Evolutionary conservation across 331 rosid species (phyloP).

Genomic region (Prunus yedoensis): DNA sequence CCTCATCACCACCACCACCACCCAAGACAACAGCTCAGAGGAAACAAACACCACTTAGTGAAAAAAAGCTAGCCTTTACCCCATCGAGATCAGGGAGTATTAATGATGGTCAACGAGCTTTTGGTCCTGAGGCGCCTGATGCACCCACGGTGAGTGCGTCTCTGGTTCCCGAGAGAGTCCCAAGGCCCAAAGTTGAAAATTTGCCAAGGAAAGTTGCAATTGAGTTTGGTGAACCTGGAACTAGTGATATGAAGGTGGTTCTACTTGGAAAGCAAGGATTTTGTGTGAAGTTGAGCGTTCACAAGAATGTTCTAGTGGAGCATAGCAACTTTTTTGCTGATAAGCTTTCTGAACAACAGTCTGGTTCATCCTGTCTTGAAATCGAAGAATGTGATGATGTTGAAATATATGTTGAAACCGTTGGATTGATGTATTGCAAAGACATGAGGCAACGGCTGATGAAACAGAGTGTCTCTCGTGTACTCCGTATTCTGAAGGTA

Average conservation of each 20-base stretch:
- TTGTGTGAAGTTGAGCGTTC: no score
- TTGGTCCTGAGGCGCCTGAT: constrained; percentile 52
- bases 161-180: constrained; percentile 53
- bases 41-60: constrained; percentile 40
- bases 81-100: constrained; percentile 50
- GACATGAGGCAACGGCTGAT: constrained; percentile 81
- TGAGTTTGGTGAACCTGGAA: no score
- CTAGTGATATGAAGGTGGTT: no score
- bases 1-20: constrained; percentile 66
- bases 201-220: no score
- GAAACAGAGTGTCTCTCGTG: constrained; percentile 83
- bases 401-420: constrained; percentile 85
- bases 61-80: constrained; percentile 48
- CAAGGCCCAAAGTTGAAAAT: constrained; percentile 61
- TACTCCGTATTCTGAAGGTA: constrained; percentile 85
- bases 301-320: no score
- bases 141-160: constrained; percentile 42
- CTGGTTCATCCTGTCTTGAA: constrained; percentile 52
- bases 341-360: constrained; percentile 51
- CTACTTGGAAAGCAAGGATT: no score
- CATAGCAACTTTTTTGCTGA: constrained; percentile 62
- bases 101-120: constrained; percentile 52
- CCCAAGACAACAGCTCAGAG: constrained; percentile 48
- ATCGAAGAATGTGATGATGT: constrained; percentile 84
- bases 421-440: constrained; percentile 93